A percentile compares a stretch with the other conserved stretches of the same genome.
Evolutionary conservation across 1,139 yeast species (phyloP).

Genomic region (Magnusiomyces paraingens): DNA sequence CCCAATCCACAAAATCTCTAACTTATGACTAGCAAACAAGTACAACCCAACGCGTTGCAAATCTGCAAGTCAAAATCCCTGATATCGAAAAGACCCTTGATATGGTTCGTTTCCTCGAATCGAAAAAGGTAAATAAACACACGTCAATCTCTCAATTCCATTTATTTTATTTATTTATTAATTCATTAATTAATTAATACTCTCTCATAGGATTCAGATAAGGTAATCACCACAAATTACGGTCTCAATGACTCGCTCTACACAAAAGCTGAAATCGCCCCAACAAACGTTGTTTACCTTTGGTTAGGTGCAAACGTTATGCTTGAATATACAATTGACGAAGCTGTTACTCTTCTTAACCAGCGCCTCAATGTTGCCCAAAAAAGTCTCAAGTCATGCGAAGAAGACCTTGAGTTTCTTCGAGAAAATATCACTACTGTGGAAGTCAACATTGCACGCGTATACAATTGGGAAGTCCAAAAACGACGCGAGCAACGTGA

Average conservation of each 20-base stretch:
- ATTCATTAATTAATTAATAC: background rate
- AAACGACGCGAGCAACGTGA: conserved; percentile 49
- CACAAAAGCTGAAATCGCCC: conserved; percentile 66
- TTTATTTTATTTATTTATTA: conserved; percentile 1
- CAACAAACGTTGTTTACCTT: conserved; percentile 61
- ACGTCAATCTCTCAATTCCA: background rate
- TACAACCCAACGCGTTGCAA: conserved; percentile 60
- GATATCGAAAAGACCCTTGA: conserved; percentile 80
- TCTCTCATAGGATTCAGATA: conserved; percentile 32
- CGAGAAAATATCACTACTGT: conserved; percentile 92
- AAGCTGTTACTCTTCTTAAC: conserved; percentile 66
- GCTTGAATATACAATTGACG: conserved; percentile 89
- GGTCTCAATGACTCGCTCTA: conserved; percentile 90
- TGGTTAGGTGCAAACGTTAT: conserved; percentile 97
- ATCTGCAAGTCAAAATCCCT: conserved; percentile 71
- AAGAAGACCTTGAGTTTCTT: conserved; percentile 82
- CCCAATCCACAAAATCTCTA: too few relatives aligned
- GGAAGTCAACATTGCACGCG: conserved; percentile 95
- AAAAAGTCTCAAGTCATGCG: conserved; percentile 51
- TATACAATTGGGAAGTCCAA: conserved; percentile 94
- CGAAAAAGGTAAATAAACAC: conserved; percentile 33
- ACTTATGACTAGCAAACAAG: conserved; percentile 41
- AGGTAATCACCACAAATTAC: conserved; percentile 60
- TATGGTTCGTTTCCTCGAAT: conserved; percentile 56
- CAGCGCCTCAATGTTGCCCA: conserved; percentile 60